Base-by-base conservation (phyloP, 2,329 filamentous ascomycete species). In the Ploettnerulaceae sp. region DNA sequence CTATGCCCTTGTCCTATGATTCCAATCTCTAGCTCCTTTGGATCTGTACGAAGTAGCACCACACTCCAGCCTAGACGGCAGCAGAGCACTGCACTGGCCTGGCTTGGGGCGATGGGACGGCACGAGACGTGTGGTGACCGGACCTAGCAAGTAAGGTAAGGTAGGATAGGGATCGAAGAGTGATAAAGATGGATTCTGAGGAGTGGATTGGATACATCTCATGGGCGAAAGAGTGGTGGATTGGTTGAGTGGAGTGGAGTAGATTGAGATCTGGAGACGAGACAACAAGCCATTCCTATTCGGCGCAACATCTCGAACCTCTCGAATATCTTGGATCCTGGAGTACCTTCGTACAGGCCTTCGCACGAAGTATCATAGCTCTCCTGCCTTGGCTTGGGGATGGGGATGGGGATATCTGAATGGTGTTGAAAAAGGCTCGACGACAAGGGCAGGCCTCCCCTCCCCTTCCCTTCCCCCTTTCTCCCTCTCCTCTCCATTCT, bases 221-320 rank as follows among this genome's bases (percentile, higher is more conserved):
- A 44, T 35, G 40, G 32, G 24, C 35, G 40, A 35, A 32, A 9
- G 21, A 15, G 40, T 35, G 15, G 8, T 22, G 29, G 21, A 33
- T 24, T 15, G 25, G 32, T 29, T 21, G 32, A 36, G 17, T 34
- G 33, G 31, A 25, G 40, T 26, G 15, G 40, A 14, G 44, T 45
- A 29, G 46, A 21, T 35, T n/a, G 22, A 48, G 25, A 32, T 43
- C 41, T 49, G 47, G 41, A 45, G 41, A 41, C 41, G 41, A 35
- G 15, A 29, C 17, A 42, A 26, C 39, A 34, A 33, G 31, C 28
- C 28, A 21, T 42, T 34, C 22, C 29, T n/a, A 4, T 26, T 32
- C 11, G 20, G 29, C 33, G 29, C 28, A 34, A 33, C 29, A 22
- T 42, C 20, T 25, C n/a, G n/a, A n/a, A n/a, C n/a, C n/a, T n/a